phyloP scores from a whole-genome alignment of 73 alveolate species.

The Urostyla sp. region DNA sequence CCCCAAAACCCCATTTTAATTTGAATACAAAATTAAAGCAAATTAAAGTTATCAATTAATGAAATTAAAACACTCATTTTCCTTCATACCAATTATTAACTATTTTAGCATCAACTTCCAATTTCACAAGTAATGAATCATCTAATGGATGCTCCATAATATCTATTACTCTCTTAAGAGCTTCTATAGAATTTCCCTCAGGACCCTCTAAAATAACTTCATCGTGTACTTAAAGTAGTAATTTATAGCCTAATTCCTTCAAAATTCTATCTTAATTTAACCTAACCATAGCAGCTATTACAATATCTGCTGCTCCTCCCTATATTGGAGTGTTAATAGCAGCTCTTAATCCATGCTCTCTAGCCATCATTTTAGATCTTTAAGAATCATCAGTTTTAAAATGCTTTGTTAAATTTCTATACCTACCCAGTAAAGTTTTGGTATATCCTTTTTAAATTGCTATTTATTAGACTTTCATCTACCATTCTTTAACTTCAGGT shows the following conservation, averaged over 20 bases:
- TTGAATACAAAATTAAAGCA: not conserved
- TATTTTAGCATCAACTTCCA: constrained; percentile 91
- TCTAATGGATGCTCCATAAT: constrained; percentile 88
- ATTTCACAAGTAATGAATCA: constrained; percentile 58
- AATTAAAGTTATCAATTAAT: not conserved
- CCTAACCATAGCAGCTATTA: constrained; percentile 93
- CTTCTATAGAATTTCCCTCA: constrained; percentile 77
- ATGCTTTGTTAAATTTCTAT: constrained; percentile 78
- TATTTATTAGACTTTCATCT: constrained; percentile 58
- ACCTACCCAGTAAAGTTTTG: constrained; percentile 85
- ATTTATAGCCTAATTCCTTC: constrained; percentile 62
- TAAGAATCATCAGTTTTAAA: not conserved
- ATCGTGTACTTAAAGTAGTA: constrained; percentile 90
- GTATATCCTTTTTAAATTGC: constrained; percentile 78
- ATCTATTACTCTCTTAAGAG: constrained; percentile 71
- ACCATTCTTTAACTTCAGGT: constrained; percentile 89
- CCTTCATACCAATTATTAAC: constrained; percentile 92
- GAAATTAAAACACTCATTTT: too few relatives aligned
- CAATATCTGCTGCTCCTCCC: constrained; percentile 99
- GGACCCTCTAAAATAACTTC: constrained; percentile 97
- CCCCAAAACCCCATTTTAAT: constrained; percentile 10
- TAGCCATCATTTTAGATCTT: constrained; percentile 22
- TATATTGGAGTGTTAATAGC: constrained; percentile 93
- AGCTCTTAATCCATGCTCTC: constrained; percentile 83
- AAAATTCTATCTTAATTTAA: constrained; percentile 48